Conservation (phyloP, 1,284 basidiomycete genomes). For the Blastosporella zonata region DNA sequence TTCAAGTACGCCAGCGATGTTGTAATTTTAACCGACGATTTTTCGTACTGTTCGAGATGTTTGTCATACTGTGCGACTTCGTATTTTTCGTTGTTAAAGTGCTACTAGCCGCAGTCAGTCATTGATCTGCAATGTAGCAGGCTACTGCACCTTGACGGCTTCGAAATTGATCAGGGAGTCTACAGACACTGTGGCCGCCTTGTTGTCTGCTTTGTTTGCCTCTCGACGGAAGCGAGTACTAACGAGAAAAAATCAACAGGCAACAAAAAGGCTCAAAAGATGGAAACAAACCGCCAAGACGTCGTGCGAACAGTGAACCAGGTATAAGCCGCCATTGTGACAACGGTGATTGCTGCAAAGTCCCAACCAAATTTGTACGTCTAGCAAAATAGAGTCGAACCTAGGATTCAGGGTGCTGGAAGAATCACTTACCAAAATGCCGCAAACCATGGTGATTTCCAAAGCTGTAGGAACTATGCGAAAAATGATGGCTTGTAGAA, state of each 20-base stretch:
- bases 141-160: slow-evolving; percentile 81
- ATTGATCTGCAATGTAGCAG: not conserved
- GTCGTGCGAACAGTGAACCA: slow-evolving; percentile 98
- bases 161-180: slow-evolving; percentile 98
- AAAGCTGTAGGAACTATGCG: slow-evolving; percentile 95
- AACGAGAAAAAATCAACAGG: slow-evolving; percentile 1
- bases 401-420: not conserved
- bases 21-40: slow-evolving; percentile 90
- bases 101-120: slow-evolving; percentile 42
- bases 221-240: slow-evolving; percentile 93
- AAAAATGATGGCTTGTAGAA: slow-evolving; percentile 91
- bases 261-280: not conserved
- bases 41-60: slow-evolving; percentile 86
- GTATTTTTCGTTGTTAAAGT: slow-evolving; percentile 96
- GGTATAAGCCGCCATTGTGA: slow-evolving; percentile 88
- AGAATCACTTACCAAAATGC: slow-evolving; percentile 72
- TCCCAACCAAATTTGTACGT: slow-evolving; percentile 97
- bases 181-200: slow-evolving; percentile 90
- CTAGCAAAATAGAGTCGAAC: slow-evolving; percentile 35
- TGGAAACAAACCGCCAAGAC: slow-evolving; percentile 74
- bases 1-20: slow-evolving; percentile 93
- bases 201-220: slow-evolving; percentile 96
- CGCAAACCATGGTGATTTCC: slow-evolving; percentile 96
- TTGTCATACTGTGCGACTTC: slow-evolving; percentile 93
- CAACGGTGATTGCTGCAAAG: slow-evolving; percentile 88